Evolutionary conservation across 371 early-diverging fungal species (phyloP), one percentile per base, ranked within the genome.

Genomic region (Syncephalastrum monosporum): DNA sequence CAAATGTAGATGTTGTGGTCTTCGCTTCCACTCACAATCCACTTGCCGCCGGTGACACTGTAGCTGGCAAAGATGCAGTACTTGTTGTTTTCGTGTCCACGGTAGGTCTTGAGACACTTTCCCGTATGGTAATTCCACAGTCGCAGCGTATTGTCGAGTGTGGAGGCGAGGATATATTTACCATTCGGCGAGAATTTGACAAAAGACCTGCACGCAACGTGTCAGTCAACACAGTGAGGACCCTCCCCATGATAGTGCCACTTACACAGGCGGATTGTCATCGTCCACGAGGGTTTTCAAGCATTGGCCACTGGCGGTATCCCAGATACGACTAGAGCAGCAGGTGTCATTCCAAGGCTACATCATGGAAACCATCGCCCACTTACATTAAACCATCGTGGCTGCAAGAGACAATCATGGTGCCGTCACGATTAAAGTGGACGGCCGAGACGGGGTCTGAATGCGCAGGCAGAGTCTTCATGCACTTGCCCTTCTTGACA

Each of bases 151-250:
- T 86, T 91, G 76, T 98, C 97, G 53, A 92, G 77, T 10, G 96
- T 94, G 0, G 94, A 86, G 4, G 97, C 95, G 49, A 98, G 83
- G 58, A 98, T 94, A 71, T 93, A 98, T 78, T 97, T 97, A 61
- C 98, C 95, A 70, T 98, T 98, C 27, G 99, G 99, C 24, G 96
- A 95, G 67, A 98, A 98, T 72, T 94, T 95, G 33, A 92, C 97
- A 78, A 92, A 96, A 0, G 96, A 92, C n/a, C 90, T 90, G 60
- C 5, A 45, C 29, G 10, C 14, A 5, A n/a, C 14, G 13, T 45
- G 27, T 12, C 23, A 24, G 13, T 19, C 1, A 50, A 21, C 21
- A 21, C 21, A 21, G n/a, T n/a, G n/a, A n/a, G n/a, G n/a, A n/a
- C n/a, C 21, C 21, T 21, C 21, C 21, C 21, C 21, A 21, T 21